Base-by-base conservation (phyloP, 352 stramenopile species). In the Phytophthora idaei region DNA sequence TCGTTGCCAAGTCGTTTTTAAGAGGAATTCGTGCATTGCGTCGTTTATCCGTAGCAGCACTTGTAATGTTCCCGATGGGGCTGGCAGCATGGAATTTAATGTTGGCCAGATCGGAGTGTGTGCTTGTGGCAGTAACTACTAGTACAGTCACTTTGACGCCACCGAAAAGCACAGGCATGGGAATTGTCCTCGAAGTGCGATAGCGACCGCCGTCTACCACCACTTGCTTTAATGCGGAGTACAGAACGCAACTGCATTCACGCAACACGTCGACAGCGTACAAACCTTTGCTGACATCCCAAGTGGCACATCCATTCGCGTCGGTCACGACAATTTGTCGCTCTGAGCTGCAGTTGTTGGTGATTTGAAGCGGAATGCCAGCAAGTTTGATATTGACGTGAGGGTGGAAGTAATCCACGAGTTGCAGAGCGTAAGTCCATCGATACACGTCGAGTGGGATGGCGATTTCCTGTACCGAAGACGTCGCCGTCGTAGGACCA, bases 361-460 rank as follows among this genome's bases (percentile, higher is more conserved):
- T 77, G 36, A 92, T 77, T 49, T 80, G 56, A 49, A 92, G 64
- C 0, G 83, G 72, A 46, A 90, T 86, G 1, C 67, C 73, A 25
- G 63, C 70, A 4, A 90, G 63, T 25, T 65, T 58, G 36, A 86
- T 77, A 3, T 46, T 27, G 14, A 53, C 66, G 39, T 87, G 64
- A 44, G 84, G 78, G 14, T 89, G 61, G 39, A 90, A 92, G 28
- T 89, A 92, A 60, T 92, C 83, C 1, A 90, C 81, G 10, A 90
- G 59, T 53, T 92, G 83, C 37, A 92, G 72, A 25, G 54, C 59
- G 42, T 89, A 89, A 2, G 81, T 76, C 83, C 80, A 92, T 11
- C 73, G 81, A 63, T 80, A 92, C 5, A 74, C 62, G 39, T 90
- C 81, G 2, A 92, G 55, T 0, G 83, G 80, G 6, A 85, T 76